phyloP scores from a whole-genome alignment of 306 rosid genomes.

The Boehmeria nivea region DNA sequence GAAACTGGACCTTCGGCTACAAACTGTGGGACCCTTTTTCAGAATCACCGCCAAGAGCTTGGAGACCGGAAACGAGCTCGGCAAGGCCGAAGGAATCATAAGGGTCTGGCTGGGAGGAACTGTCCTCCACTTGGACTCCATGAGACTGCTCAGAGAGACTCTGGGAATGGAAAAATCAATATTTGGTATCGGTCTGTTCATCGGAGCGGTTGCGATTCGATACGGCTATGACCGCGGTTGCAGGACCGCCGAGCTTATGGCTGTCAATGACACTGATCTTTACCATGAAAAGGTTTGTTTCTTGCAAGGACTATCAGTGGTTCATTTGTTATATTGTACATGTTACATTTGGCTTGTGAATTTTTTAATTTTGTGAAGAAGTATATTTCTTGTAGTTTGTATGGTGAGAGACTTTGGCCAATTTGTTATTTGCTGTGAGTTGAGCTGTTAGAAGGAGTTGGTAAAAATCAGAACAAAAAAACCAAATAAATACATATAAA shows the following conservation, averaged over 20 bases:
- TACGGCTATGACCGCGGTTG: slow-evolving; percentile 72
- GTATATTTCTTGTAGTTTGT: too few species aligned
- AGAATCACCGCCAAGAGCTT: slow-evolving; percentile 67
- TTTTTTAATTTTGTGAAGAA: too few species aligned
- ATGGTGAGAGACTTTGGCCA: too few species aligned
- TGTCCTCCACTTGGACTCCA: slow-evolving; percentile 83
- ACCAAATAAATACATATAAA: too few species aligned
- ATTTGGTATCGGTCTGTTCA: slow-evolving; percentile 80
- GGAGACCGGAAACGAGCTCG: slow-evolving; percentile 50
- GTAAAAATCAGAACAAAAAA: too few species aligned
- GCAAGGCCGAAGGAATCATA: slow-evolving; percentile 72
- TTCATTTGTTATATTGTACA: too few species aligned
- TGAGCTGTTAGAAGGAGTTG: too few species aligned
- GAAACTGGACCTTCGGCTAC: slow-evolving; percentile 59
- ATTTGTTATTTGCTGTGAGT: too few species aligned
- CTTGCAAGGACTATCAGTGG: too few species aligned
- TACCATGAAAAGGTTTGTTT: slow-evolving; percentile 68
- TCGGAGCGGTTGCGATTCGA: slow-evolving; percentile 81
- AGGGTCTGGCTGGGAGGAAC: slow-evolving; percentile 59
- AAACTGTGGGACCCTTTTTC: slow-evolving; percentile 82
- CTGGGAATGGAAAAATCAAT: slow-evolving; percentile 81
- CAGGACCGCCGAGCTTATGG: slow-evolving; percentile 61
- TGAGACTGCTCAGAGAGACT: slow-evolving; percentile 60
- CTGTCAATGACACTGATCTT: slow-evolving; percentile 75
- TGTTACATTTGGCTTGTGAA: too few species aligned